Percentiles rank a stretch among this genome's conserved stretches.
phyloP scores from a whole-genome alignment of 768 basidiomycete species.

The Tulasnella sp. region DNA sequence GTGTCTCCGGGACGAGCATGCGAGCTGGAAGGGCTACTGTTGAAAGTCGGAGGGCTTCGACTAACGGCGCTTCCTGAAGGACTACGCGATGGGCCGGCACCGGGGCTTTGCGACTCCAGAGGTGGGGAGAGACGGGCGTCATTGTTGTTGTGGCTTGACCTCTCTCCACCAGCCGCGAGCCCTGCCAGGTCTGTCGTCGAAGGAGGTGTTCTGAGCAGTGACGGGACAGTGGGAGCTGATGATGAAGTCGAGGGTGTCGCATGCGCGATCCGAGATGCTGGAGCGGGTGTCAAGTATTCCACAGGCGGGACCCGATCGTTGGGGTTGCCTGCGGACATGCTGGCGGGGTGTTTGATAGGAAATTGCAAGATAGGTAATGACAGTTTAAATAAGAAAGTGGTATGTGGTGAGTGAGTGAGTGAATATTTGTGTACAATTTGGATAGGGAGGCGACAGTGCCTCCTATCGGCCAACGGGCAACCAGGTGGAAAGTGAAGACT shows the following conservation, averaged over 20 bases:
- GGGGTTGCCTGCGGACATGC: background rate
- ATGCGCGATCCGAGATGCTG: background rate
- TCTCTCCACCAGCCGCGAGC: background rate
- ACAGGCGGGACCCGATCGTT: background rate
- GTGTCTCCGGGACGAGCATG: background rate
- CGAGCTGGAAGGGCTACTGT: background rate
- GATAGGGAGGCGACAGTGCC: constrained; percentile 14
- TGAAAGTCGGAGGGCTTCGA: background rate
- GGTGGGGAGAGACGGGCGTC: background rate
- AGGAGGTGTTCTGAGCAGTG: constrained; percentile 19
- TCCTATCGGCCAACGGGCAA: constrained; percentile 16
- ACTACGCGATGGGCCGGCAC: background rate
- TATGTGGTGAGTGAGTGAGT: background rate
- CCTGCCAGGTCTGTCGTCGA: background rate
- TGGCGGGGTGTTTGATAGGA: background rate
- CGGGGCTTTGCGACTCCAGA: background rate
- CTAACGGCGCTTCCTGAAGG: too few relatives aligned
- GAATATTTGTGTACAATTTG: background rate
- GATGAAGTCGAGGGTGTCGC: background rate
- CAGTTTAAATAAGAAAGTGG: background rate
- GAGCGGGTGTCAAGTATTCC: background rate
- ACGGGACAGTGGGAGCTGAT: background rate
- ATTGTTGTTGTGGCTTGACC: background rate
- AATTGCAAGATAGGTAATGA: background rate
- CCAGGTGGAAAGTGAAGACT: background rate